Conservation (phyloP, 177 flowering plant species). For the Tripterygium wilfordii region DNA sequence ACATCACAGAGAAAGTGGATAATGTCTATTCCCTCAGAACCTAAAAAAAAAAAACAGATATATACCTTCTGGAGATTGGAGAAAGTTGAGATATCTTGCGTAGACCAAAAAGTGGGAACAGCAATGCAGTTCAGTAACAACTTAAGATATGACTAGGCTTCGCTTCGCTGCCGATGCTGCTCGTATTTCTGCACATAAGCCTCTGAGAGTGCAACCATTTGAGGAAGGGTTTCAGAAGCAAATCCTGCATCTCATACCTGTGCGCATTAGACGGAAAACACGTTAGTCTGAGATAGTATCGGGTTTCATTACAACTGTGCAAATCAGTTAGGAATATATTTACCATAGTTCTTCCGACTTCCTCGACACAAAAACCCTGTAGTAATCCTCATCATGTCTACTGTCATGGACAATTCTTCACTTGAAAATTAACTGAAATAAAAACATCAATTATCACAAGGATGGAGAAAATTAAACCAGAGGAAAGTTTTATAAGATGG, state of each 20-base stretch:
- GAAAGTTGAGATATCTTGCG: too few relatives aligned
- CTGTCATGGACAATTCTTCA: constrained; percentile 98
- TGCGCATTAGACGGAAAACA: not conserved
- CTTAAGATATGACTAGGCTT: too few relatives aligned
- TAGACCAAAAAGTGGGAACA: too few relatives aligned
- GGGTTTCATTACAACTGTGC: not conserved
- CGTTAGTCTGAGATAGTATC: not conserved
- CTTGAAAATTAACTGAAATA: constrained; percentile 84
- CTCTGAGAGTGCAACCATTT: constrained; percentile 95
- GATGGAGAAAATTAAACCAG: not conserved
- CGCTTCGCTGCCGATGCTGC: constrained; percentile 82
- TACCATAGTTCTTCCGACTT: constrained; percentile 97
- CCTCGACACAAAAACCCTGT: constrained; percentile 86
- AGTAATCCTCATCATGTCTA: constrained; percentile 78
- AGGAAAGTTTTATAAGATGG: too few relatives aligned
- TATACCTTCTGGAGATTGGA: too few relatives aligned
- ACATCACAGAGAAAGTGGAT: too few relatives aligned
- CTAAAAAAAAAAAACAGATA: too few relatives aligned
- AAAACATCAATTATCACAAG: constrained; percentile 7
- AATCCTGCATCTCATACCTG: constrained; percentile 99
- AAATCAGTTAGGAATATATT: constrained; percentile 6
- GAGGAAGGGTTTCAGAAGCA: constrained; percentile 90
- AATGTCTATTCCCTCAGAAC: too few relatives aligned
- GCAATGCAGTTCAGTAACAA: too few relatives aligned
- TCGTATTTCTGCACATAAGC: constrained; percentile 97